A percentile compares a stretch with the other conserved stretches of the same genome.
These are phyloP conservation scores for Synchytrium microbalum DNA, from an alignment of 371 early-diverging fungal genomes.

Conservation along the genomic window DNA sequence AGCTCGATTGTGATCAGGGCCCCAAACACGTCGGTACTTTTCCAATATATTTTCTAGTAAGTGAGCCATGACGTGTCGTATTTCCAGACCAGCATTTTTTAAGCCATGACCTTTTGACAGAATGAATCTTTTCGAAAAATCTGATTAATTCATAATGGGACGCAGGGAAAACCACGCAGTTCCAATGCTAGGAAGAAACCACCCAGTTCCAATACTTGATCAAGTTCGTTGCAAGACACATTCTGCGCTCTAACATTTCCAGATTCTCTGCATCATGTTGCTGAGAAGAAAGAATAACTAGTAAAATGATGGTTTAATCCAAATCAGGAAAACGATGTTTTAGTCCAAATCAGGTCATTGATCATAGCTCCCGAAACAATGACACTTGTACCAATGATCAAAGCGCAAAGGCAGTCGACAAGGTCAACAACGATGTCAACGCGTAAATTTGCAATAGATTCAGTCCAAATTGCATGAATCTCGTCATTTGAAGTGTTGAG, in stretches of 20 bases:
- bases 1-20: neutral
- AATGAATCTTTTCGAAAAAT: neutral
- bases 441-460: neutral
- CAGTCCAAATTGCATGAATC: neutral
- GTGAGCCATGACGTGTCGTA: neutral
- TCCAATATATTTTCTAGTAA: neutral
- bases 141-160: neutral
- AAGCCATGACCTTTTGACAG: neutral
- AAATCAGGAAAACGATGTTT: neutral
- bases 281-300: neutral
- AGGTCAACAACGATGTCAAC: neutral
- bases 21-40: neutral
- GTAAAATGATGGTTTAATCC: neutral
- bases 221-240: neutral
- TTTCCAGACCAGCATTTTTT: neutral
- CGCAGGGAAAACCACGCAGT: neutral
- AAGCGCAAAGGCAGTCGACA: neutral
- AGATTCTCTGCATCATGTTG: neutral
- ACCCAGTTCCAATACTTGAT: neutral
- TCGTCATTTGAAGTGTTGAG: neutral
- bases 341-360: neutral
- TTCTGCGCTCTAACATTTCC: neutral
- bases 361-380: neutral
- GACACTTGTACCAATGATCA: too few species aligned
- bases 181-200: too few species aligned